Base-by-base conservation (phyloP, 805 yeast species). In the Nakazawaea sp. region DNA sequence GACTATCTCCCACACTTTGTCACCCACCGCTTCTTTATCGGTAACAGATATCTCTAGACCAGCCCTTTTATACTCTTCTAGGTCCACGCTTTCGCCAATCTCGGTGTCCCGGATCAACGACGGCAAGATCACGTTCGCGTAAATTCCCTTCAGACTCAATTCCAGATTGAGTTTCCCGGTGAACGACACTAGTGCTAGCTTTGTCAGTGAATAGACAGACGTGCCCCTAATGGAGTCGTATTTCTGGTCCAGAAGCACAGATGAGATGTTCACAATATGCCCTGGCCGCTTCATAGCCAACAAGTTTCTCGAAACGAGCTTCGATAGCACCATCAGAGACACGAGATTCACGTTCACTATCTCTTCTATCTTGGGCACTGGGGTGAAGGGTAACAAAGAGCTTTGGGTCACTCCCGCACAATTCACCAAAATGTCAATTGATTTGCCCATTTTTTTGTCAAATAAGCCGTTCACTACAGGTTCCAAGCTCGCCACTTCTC, bases 351-450 rank as follows among this genome's bases (percentile, higher is more conserved):
- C 63, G 18, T 59, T 61, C 3, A 84, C 51, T 3, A 83, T 59
- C 1, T 56, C 40, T 2, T 57, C 49, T 11, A 84, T 70, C 15
- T 64, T 65, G 1, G 55, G 50, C 0, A 55, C 50, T 2, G 65
- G 43, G 1, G 78, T 66, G 17, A 62, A 49, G 16, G 70, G 46
- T 3, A 83, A 53, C 18, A 85, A 58, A 2, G 68, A 58, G 20
- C 68, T 61, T 45, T 78, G 86, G 4, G 87, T 63, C 1, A 76
- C 47, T 0, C 95, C 86, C 0, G 85, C 85, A 54, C 89, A 58
- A 47, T 81, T 81, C 17, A 81, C 62, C 13, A 81, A 58, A 2
- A 76, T 64, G 21, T 70, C 63, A 5, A 63, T 53, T 0, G 55
- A 10, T 16, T 19, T 12, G 3, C 24, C 53, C 27, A 62, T 53